phyloP scores from a whole-genome alignment of 805 yeast species.

The Starmerella bombi region DNA sequence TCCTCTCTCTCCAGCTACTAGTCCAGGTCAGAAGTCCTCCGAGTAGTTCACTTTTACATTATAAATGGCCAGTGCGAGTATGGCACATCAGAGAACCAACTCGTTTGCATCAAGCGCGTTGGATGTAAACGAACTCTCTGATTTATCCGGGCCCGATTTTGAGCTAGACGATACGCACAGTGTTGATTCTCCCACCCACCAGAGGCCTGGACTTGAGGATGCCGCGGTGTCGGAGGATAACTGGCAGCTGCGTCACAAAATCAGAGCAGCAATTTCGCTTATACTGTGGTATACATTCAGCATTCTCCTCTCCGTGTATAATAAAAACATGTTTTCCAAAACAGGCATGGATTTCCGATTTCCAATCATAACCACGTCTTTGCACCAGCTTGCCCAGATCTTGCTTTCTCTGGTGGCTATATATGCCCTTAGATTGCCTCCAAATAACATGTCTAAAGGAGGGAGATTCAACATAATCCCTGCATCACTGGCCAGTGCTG shows the following conservation, averaged over 20 bases:
- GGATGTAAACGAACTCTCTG: constrained; percentile 6
- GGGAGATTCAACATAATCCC: constrained; percentile 40
- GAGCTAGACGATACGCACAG: constrained; percentile 5
- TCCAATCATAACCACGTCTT: constrained; percentile 72
- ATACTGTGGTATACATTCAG: constrained; percentile 30
- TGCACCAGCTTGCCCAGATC: constrained; percentile 67
- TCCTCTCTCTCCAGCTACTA: neutral
- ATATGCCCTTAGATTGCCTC: constrained; percentile 1
- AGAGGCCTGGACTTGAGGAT: neutral
- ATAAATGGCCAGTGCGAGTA: neutral
- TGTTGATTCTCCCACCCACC: no score
- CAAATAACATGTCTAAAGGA: neutral
- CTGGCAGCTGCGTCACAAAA: neutral
- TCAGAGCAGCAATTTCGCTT: constrained; percentile 16
- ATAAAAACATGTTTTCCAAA: constrained; percentile 92
- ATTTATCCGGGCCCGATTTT: constrained; percentile 6
- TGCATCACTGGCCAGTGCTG: constrained; percentile 76
- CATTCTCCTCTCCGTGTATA: constrained; percentile 39
- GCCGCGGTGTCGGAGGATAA: neutral
- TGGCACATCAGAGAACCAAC: constrained; percentile 1
- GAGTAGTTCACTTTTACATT: neutral
- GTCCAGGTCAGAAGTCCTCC: no score
- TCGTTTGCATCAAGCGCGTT: constrained; percentile 3
- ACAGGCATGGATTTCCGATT: constrained; percentile 61
- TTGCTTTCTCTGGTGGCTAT: constrained; percentile 33